These are phyloP conservation scores for Mytilinidion resinicola DNA, from an alignment of 495 filamentous ascomycete species.

Conservation along the genomic window DNA sequence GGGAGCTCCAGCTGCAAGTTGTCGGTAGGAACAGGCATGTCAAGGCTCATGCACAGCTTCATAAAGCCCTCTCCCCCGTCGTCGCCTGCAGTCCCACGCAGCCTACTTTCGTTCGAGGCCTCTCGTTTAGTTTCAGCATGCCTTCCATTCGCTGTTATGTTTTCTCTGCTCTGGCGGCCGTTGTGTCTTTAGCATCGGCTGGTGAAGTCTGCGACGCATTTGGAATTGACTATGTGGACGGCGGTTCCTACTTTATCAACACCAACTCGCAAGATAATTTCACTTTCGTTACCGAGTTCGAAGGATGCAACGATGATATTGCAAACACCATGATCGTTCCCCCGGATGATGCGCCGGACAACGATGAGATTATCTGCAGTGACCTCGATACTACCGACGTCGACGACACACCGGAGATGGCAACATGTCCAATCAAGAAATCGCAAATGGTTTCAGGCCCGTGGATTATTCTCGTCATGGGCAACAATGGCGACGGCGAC, in stretches of 20 bases:
- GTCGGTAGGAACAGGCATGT: not conserved
- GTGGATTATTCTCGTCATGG: slow-evolving; percentile 34
- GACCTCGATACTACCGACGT: slow-evolving; percentile 23
- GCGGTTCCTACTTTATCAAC: slow-evolving; percentile 34
- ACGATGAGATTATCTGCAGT: slow-evolving; percentile 31
- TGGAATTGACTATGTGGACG: slow-evolving; percentile 35
- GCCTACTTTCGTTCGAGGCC: not conserved
- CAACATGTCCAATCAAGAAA: slow-evolving; percentile 35
- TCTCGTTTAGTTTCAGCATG: slow-evolving; percentile 8
- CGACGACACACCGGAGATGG: slow-evolving; percentile 27
- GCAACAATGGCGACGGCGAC: slow-evolving; percentile 34
- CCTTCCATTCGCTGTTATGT: slow-evolving; percentile 11
- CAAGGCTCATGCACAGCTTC: too few species aligned
- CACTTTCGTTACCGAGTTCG: slow-evolving; percentile 33
- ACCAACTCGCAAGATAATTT: slow-evolving; percentile 29
- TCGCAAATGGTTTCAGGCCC: slow-evolving; percentile 31
- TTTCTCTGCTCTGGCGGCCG: slow-evolving; percentile 7
- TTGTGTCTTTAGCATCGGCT: slow-evolving; percentile 12
- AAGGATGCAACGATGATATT: slow-evolving; percentile 30
- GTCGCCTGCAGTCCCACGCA: not conserved
- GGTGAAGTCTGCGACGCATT: slow-evolving; percentile 22
- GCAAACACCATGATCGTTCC: slow-evolving; percentile 31
- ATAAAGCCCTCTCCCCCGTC: not conserved
- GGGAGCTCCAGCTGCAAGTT: not conserved
- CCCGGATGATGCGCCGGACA: slow-evolving; percentile 22